Percentiles rank a stretch among this genome's conserved stretches.
These are phyloP conservation scores for Pilobolus umbonatus DNA, from an alignment of 192 early-diverging fungal species.

Conservation along the genomic window DNA sequence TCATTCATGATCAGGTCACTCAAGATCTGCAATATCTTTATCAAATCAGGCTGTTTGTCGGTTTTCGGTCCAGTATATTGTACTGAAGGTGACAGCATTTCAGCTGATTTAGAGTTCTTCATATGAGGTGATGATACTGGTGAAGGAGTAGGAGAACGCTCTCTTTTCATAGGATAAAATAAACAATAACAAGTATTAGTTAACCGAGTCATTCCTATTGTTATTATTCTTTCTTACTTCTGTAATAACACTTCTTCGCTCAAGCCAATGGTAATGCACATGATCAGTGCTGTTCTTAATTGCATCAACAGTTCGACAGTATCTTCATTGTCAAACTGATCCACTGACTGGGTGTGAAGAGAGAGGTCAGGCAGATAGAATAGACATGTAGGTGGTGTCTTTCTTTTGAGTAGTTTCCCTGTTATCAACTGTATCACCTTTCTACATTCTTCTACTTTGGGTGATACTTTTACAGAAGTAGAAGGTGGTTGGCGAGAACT, in stretches of 20 bases:
- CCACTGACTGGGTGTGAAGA: neutral
- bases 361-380: conserved; percentile 9
- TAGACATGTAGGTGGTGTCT: conserved; percentile 20
- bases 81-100: conserved; percentile 2
- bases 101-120: conserved; percentile 1
- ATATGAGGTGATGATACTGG: conserved; percentile 14
- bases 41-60: conserved; percentile 7
- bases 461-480: conserved; percentile 4
- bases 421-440: conserved; percentile 27
- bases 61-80: conserved; percentile 5
- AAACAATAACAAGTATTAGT: neutral
- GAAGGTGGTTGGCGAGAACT: conserved; percentile 4
- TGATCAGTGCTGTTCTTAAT: conserved; percentile 19
- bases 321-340: conserved; percentile 32
- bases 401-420: conserved; percentile 27
- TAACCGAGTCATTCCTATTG: neutral
- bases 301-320: conserved; percentile 23
- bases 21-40: conserved; percentile 37
- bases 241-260: conserved; percentile 5
- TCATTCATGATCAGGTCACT: conserved; percentile 53
- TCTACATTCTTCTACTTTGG: conserved; percentile 23
- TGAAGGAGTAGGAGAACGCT: conserved; percentile 7
- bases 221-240: conserved; percentile 10
- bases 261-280: conserved; percentile 6
- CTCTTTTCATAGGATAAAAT: conserved; percentile 7